Evolutionary conservation across 805 yeast genomes (phyloP).

Genomic region (Yamadazyma laniorum): DNA sequence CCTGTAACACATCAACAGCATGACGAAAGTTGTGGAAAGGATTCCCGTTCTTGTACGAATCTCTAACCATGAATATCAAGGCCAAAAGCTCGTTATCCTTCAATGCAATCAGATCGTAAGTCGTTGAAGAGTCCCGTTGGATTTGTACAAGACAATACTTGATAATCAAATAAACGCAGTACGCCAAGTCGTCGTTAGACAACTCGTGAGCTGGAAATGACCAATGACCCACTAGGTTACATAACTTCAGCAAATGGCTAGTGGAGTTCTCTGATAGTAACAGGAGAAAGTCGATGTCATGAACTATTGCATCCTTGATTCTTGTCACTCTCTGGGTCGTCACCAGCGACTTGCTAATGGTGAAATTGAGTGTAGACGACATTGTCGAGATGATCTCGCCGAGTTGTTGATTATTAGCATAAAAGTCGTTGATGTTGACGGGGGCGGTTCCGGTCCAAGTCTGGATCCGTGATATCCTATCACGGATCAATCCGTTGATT

Average conservation of each 20-base stretch:
- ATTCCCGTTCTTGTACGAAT: slow-evolving; percentile 78
- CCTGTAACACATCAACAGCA: slow-evolving; percentile 94
- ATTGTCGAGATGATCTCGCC: slow-evolving; percentile 33
- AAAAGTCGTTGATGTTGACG: slow-evolving; percentile 3
- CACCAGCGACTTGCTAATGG: slow-evolving; percentile 23
- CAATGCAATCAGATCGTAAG: slow-evolving; percentile 14
- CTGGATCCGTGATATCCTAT: slow-evolving; percentile 39
- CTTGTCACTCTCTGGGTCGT: slow-evolving; percentile 21
- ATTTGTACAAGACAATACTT: slow-evolving; percentile 38
- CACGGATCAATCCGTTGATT: slow-evolving; percentile 22
- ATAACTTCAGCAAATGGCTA: slow-evolving; percentile 25
- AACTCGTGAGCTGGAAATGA: slow-evolving; percentile 68
- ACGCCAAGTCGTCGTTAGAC: slow-evolving; percentile 61
- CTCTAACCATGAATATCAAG: slow-evolving; percentile 66
- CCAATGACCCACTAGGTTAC: slow-evolving; percentile 57
- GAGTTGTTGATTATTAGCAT: slow-evolving; percentile 5
- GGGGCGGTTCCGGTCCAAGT: slow-evolving; percentile 43
- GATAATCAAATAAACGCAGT: slow-evolving; percentile 57
- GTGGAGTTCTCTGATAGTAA: slow-evolving; percentile 26
- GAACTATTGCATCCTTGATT: slow-evolving; percentile 25
- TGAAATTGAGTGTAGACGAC: slow-evolving; percentile 28
- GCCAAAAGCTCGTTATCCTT: slow-evolving; percentile 48
- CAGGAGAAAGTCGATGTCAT: slow-evolving; percentile 29
- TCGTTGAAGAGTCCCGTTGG: slow-evolving; percentile 3
- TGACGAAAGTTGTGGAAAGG: slow-evolving; percentile 95